These are phyloP conservation scores for Clarireedia homoeocarpa DNA, from an alignment of 2,329 filamentous ascomycete genomes.

Conservation along the genomic window DNA sequence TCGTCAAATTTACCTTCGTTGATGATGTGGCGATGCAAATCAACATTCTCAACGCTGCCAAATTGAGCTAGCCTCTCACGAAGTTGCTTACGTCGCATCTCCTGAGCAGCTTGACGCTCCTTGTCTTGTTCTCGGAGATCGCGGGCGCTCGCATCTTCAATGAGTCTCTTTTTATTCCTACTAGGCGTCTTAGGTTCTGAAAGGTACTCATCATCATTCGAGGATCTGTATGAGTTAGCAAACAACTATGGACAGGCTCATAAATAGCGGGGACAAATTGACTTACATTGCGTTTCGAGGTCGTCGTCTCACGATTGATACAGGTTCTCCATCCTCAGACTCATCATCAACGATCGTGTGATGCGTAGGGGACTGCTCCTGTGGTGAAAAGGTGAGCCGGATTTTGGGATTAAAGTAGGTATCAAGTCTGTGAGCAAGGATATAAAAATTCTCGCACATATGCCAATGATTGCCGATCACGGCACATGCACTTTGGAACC, in stretches of 20 bases:
- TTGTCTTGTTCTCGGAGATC: slow-evolving; percentile 48
- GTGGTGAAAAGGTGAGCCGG: neutral
- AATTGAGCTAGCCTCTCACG: slow-evolving; percentile 38
- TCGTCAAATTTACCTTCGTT: slow-evolving; percentile 57
- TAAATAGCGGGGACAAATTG: neutral
- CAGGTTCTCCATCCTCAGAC: slow-evolving; percentile 22
- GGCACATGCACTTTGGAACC: neutral
- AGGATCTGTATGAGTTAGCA: neutral
- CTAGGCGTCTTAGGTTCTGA: slow-evolving; percentile 6
- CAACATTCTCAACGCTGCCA: slow-evolving; percentile 37
- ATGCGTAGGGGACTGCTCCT: neutral
- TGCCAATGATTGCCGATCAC: neutral
- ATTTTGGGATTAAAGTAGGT: slow-evolving; percentile 5
- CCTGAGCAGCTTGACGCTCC: slow-evolving; percentile 45
- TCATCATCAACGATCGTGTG: neutral
- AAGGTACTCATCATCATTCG: neutral
- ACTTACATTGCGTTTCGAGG: slow-evolving; percentile 11
- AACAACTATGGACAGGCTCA: neutral
- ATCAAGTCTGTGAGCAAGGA: neutral
- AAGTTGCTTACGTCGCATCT: slow-evolving; percentile 41
- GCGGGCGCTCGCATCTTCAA: slow-evolving; percentile 37
- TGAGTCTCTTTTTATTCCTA: slow-evolving; percentile 33
- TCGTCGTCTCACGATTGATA: slow-evolving; percentile 36
- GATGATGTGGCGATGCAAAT: slow-evolving; percentile 47
- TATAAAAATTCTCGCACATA: neutral